Base-by-base conservation (phyloP, 2,329 filamentous ascomycete genomes). In the Leptographium lundbergii region DNA sequence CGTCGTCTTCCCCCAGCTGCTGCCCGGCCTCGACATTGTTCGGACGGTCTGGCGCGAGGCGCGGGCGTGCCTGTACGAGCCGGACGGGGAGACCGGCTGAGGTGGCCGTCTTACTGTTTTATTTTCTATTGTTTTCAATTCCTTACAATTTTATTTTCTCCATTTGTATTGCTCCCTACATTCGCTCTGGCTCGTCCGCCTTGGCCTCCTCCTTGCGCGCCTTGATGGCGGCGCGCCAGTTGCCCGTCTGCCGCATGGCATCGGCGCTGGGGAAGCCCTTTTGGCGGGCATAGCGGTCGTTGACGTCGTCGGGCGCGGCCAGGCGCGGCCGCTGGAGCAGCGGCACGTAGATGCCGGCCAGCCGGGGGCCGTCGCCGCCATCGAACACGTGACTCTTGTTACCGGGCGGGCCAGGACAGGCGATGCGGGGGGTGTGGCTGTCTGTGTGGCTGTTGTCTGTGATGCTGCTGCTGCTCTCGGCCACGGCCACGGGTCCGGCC, bases 21-120 rank as follows among this genome's bases (percentile, higher is more conserved):
- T 96, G 62, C 94, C 94, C 0, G 74, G 83, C 60, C 76, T 88
- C 59, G 78, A 76, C 55, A 86, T 95, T 59, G 77, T 97, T 32
- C 91, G 96, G 74, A 81, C 84, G 65, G 92, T 97, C 2, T 97
- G 94, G 94, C 84, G 90, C 66, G 92, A 91, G 0, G 83, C 87
- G 3, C 81, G 89, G 65, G 84, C 81, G 59, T 96, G 91, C 72
- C 75, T 99, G 61, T 95, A 91, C 70, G 90, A 89, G 45, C 59
- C 36, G 14, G 36, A 39, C 13, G 36, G 14, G 4, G 13, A 17
- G 36, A 39, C 13, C 4, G 3, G 14, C 14, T 39, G 36, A 39
- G 36, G 10, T 4, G 29, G 5, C 29, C 29, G 29, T 32, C 10
- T 32, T 32, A 5, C 29, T 32, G 29, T 32, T 32, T 32, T 32